phyloP scores from a whole-genome alignment of 179 eudicot genomes.

The Actinidia chinensis region DNA sequence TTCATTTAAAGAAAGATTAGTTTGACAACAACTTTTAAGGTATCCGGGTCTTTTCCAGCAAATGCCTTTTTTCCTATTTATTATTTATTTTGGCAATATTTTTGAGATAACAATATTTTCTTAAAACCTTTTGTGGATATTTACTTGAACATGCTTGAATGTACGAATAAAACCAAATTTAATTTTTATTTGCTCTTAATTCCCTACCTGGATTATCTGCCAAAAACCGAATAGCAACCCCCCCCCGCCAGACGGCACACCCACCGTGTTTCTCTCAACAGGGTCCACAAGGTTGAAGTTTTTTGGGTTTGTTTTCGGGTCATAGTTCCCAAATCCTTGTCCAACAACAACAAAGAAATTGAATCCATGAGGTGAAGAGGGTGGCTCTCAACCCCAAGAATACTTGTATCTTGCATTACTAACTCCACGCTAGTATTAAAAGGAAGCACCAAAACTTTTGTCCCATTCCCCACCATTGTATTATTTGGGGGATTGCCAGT shows the following conservation, averaged over 20 bases:
- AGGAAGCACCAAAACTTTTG: slow-evolving; percentile 31
- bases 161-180: background rate
- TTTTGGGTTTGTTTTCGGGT: slow-evolving; percentile 26
- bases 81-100: no score
- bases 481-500: slow-evolving; percentile 43
- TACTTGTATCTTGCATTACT: slow-evolving; percentile 40
- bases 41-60: no score
- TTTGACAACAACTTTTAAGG: no score
- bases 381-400: slow-evolving; percentile 44
- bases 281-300: slow-evolving; percentile 45
- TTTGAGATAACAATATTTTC: background rate
- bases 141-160: background rate
- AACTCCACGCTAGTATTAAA: slow-evolving; percentile 41
- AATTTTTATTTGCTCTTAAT: no score
- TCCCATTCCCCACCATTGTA: slow-evolving; percentile 36
- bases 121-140: no score
- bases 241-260: slow-evolving; percentile 49
- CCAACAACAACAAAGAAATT: slow-evolving; percentile 46
- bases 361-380: slow-evolving; percentile 49
- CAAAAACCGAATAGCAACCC: slow-evolving; percentile 42
- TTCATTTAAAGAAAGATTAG: no score
- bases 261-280: slow-evolving; percentile 39
- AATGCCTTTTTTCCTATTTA: no score
- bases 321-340: slow-evolving; percentile 42
- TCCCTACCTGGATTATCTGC: slow-evolving; percentile 45